A percentile compares a stretch with the other conserved stretches of the same genome.
Conservation (phyloP, 2,329 filamentous ascomycete species). For the Aspergillus fumigatiaffinis region DNA sequence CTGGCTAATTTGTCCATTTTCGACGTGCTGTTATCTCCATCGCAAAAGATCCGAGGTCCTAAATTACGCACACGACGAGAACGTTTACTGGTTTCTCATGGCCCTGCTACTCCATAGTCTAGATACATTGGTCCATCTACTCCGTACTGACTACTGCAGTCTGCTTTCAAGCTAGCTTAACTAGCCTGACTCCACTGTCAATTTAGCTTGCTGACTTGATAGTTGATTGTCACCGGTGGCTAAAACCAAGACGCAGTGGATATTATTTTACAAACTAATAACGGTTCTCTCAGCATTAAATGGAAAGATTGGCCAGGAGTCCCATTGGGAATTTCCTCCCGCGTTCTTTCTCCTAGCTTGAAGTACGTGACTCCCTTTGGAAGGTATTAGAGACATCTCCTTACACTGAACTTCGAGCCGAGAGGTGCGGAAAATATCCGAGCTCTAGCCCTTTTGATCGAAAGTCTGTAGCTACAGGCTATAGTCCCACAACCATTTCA, state of each 20-base stretch:
- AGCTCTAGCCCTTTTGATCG: neutral
- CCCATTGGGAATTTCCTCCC: neutral
- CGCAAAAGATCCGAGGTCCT: neutral
- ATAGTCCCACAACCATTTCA: neutral
- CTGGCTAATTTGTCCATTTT: neutral
- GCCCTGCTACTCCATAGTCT: neutral
- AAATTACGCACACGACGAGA: neutral
- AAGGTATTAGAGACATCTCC: neutral
- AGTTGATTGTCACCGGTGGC: too few relatives aligned
- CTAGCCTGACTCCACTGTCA: neutral
- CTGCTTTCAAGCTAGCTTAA: neutral
- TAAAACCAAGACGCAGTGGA: too few relatives aligned
- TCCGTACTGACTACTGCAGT: neutral
- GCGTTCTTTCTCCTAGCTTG: neutral
- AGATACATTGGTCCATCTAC: too few relatives aligned
- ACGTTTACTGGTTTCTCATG: neutral
- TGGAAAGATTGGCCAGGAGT: too few relatives aligned
- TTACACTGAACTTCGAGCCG: neutral
- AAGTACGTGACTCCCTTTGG: neutral
- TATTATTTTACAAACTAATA: too few relatives aligned
- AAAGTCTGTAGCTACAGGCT: neutral
- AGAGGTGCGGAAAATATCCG: neutral
- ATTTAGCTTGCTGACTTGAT: neutral
- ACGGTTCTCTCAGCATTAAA: too few relatives aligned
- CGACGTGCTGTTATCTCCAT: neutral